Conservation (phyloP, 257 asterid species). For the Dorcoceras hygrometricum region DNA sequence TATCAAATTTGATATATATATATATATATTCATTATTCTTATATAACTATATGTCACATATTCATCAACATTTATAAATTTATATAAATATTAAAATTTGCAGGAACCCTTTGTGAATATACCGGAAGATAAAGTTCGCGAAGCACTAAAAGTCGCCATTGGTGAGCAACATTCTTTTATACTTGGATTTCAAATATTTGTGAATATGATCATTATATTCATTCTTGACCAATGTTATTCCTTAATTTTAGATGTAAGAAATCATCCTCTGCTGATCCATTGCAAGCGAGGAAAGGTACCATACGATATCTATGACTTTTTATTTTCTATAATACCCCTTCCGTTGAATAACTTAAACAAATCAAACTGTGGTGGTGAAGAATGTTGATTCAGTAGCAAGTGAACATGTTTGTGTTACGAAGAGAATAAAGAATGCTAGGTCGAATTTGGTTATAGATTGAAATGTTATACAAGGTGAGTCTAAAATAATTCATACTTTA, state of each 20-base stretch:
- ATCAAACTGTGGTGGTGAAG: too few relatives aligned
- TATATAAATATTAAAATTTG: constrained; percentile 10
- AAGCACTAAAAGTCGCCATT: constrained; percentile 58
- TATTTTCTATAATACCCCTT: not conserved
- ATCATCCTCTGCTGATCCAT: constrained; percentile 75
- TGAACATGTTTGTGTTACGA: too few relatives aligned
- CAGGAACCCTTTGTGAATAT: constrained; percentile 90
- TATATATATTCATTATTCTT: too few relatives aligned
- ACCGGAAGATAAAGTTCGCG: constrained; percentile 72
- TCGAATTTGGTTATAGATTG: too few relatives aligned
- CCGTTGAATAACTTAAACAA: not conserved
- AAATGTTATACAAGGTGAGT: too few relatives aligned
- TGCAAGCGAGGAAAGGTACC: constrained; percentile 87
- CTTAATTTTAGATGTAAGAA: constrained; percentile 52
- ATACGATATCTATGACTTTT: not conserved
- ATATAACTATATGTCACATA: too few relatives aligned
- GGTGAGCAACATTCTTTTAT: constrained; percentile 42
- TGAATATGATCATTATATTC: not conserved
- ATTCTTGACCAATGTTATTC: too few relatives aligned
- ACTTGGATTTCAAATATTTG: not conserved
- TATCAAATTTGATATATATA: too few relatives aligned
- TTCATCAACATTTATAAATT: too few relatives aligned
- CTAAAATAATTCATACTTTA: too few relatives aligned
- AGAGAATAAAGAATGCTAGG: too few relatives aligned
- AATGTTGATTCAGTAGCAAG: too few relatives aligned